These are phyloP conservation scores for Micractinium sp. DNA, from an alignment of 139 green algal species.

Conservation along the genomic window DNA sequence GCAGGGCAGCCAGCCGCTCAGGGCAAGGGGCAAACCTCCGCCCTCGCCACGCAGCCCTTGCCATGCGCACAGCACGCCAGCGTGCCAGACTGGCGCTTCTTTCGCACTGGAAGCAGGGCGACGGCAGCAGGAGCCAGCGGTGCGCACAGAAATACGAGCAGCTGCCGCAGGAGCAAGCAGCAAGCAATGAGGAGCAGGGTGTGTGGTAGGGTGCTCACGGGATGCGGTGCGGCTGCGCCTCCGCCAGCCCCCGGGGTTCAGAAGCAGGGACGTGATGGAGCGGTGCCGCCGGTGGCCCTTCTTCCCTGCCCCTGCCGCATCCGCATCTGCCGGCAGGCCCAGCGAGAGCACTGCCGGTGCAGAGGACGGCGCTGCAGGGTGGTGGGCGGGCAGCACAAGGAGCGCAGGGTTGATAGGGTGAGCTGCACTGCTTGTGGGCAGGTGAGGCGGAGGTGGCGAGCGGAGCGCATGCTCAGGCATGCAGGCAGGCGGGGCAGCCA, in stretches of 20 bases:
- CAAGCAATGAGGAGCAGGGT: no score
- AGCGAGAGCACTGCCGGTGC: background rate
- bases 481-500: no score
- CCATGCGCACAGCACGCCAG: no score
- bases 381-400: background rate
- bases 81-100: no score
- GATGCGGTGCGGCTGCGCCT: constrained; percentile 5
- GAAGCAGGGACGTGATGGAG: constrained; percentile 40
- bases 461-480: background rate
- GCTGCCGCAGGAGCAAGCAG: background rate
- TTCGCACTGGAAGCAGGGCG: no score
- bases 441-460: background rate
- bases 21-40: no score
- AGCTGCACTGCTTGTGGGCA: background rate
- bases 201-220: background rate
- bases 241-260: constrained; percentile 12
- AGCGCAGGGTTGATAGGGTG: background rate
- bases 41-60: no score
- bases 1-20: no score
- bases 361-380: constrained; percentile 5
- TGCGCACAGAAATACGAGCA: background rate
- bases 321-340: background rate
- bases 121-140: background rate
- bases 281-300: constrained; percentile 28
- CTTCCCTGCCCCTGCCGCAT: background rate